Base-by-base conservation (phyloP, 352 stramenopile species). In the Globisporangium abappressorium region DNA sequence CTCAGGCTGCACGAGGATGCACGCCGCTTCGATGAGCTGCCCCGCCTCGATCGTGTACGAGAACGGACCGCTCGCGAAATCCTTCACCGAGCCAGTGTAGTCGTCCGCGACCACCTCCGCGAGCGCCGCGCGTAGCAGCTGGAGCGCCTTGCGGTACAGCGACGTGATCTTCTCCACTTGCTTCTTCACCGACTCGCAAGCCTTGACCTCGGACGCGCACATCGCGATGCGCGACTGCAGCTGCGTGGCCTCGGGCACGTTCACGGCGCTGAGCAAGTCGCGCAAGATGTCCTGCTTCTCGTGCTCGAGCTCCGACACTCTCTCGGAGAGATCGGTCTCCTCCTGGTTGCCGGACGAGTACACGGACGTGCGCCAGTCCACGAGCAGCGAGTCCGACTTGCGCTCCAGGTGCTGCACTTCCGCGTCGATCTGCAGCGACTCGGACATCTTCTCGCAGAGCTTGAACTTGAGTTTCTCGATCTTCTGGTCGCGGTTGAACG, bases 211-310 rank as follows among this genome's bases (percentile, higher is more conserved):
- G 0, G 84, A 92, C 20, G 77, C 70, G 65, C 85, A 89, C 76
- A 93, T 88, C 53, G 83, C 82, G 49, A 94, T 82, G 47, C 89
- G 87, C n/a, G 87, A 79, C 58, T 90, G 76, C 41, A 93, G 80
- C 70, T 88, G 80, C 54, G 84, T 63, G 4, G 73, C 78, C n/a
- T 93, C 84, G 0, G 87, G 80, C 36, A 85, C 62, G 5, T 70
- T 72, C 20, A 87, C 61, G 22, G 77, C 77, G 3, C 71, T 67
- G 6, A 92, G 65, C 57, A 92, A 70, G 4, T 74, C 65, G 15
- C 74, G 65, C 4, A 92, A 67, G 2, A 91, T 58, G n/a, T 70
- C 70, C 69, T 92, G 75, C 65, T 90, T 90, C 69, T 89, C 81
- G 26, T 66, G 77, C 70, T 90, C 76, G 36, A 92, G 79, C 64